Conservation (phyloP, 2,329 filamentous ascomycete species). For the Calonectria montana region DNA sequence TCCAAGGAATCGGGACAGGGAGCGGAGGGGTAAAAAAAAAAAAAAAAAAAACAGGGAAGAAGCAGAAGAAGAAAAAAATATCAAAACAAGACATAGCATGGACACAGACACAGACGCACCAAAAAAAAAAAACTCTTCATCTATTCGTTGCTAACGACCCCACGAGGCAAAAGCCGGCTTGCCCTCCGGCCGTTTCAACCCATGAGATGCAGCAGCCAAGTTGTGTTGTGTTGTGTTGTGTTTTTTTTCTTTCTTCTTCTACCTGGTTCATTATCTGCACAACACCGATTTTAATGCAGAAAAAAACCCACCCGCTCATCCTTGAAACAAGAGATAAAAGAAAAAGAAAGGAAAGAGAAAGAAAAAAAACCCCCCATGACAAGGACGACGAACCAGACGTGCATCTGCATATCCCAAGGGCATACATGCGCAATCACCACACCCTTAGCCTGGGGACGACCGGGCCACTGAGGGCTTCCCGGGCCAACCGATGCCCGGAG, state of each 20-base stretch:
- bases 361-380: not conserved
- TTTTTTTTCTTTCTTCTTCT: not conserved
- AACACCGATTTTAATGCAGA: not conserved
- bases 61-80: not conserved
- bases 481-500: constrained; percentile 29
- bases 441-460: not conserved
- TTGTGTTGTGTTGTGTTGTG: no score
- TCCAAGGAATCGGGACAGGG: not conserved
- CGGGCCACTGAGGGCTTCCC: not conserved
- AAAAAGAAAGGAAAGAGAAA: not conserved
- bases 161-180: constrained; percentile 15
- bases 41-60: not conserved
- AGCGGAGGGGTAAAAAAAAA: not conserved
- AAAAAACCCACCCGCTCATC: not conserved
- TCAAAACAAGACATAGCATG: not conserved
- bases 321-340: not conserved
- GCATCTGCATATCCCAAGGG: not conserved
- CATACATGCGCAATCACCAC: constrained; percentile 3
- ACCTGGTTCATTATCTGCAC: not conserved
- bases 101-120: not conserved
- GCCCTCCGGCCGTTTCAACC: not conserved
- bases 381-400: not conserved
- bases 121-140: not conserved
- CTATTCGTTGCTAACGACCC: not conserved
- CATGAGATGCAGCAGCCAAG: not conserved